phyloP scores from a whole-genome alignment of 2,329 filamentous ascomycete genomes.

The Talaromyces sp. region DNA sequence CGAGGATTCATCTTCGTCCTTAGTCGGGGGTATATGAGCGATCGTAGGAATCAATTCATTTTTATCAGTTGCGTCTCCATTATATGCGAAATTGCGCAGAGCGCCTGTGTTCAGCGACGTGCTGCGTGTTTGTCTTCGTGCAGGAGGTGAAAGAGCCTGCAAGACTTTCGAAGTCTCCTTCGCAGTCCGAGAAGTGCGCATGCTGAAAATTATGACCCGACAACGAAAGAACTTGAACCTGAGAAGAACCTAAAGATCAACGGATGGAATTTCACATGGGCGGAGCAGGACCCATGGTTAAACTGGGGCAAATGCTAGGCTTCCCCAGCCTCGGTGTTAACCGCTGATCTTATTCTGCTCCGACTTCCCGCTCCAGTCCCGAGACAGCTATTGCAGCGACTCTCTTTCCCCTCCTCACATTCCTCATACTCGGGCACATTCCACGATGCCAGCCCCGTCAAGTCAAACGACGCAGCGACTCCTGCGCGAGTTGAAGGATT shows the following conservation, averaged over 20 bases:
- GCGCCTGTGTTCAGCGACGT: slow-evolving; percentile 27
- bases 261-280: slow-evolving; percentile 23
- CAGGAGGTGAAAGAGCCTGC: slow-evolving; percentile 46
- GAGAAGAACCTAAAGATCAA: neutral
- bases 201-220: slow-evolving; percentile 28
- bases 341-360: slow-evolving; percentile 4
- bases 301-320: slow-evolving; percentile 8
- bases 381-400: neutral
- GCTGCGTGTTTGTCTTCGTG: slow-evolving; percentile 51
- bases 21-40: slow-evolving; percentile 23
- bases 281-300: slow-evolving; percentile 5
- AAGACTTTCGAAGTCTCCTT: slow-evolving; percentile 62
- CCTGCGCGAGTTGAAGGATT: slow-evolving; percentile 63
- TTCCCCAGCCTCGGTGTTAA: slow-evolving; percentile 26
- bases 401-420: slow-evolving; percentile 9
- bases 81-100: slow-evolving; percentile 32
- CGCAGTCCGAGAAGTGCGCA: slow-evolving; percentile 63
- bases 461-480: slow-evolving; percentile 58
- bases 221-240: neutral
- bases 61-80: slow-evolving; percentile 16
- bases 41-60: slow-evolving; percentile 34
- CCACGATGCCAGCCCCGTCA: slow-evolving; percentile 32
- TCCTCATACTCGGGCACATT: slow-evolving; percentile 11
- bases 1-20: slow-evolving; percentile 35
- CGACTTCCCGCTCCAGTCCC: slow-evolving; percentile 4